phyloP scores from a whole-genome alignment of 495 filamentous ascomycete genomes.

The Lophiotrema nucula region DNA sequence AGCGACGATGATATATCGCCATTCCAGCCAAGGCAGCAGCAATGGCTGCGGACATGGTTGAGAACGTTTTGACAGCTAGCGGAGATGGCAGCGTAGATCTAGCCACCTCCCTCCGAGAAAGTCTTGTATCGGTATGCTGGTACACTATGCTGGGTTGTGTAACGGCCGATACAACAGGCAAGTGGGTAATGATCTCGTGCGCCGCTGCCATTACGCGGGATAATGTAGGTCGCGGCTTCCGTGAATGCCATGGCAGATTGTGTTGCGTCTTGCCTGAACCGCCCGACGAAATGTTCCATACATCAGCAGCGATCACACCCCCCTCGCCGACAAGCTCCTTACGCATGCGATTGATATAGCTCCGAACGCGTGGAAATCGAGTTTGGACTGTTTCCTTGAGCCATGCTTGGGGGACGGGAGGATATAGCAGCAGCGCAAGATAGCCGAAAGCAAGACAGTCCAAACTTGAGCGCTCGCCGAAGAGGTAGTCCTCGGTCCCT shows the following conservation, averaged over 20 bases:
- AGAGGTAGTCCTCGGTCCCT: conserved; percentile 53
- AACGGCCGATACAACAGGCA: conserved; percentile 10
- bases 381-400: conserved; percentile 60
- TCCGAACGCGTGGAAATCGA: conserved; percentile 54
- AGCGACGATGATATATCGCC: conserved; percentile 19
- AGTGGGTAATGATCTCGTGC: neutral
- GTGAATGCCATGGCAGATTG: conserved; percentile 19
- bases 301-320: conserved; percentile 17
- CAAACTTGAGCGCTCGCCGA: conserved; percentile 57
- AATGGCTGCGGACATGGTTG: conserved; percentile 6
- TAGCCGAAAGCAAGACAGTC: conserved; percentile 80
- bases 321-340: conserved; percentile 19
- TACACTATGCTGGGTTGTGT: neutral
- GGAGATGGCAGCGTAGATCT: conserved; percentile 26
- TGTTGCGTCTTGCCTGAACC: neutral
- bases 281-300: conserved; percentile 11
- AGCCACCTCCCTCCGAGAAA: neutral
- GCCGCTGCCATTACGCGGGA: neutral
- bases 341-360: conserved; percentile 45
- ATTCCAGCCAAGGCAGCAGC: conserved; percentile 14
- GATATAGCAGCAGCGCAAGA: conserved; percentile 67
- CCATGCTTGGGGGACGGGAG: conserved; percentile 70
- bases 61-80: conserved; percentile 11
- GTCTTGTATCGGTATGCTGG: neutral
- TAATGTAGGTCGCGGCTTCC: neutral